These are phyloP conservation scores for Metarhizium robertsii DNA, from an alignment of 2,329 filamentous ascomycete species.

Conservation along the genomic window DNA sequence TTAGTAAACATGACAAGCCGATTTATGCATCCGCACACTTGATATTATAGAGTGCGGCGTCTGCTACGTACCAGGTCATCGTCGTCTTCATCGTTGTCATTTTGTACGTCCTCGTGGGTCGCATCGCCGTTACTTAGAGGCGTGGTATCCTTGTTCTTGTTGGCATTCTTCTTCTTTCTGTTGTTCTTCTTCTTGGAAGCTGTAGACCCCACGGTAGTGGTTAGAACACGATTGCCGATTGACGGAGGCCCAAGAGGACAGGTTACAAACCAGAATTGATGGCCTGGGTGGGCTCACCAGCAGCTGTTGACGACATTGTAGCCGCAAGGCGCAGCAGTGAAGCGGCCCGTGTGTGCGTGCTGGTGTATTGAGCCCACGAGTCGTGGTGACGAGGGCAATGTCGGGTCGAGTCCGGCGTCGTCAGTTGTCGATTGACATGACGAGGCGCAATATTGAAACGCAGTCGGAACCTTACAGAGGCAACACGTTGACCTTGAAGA, in stretches of 20 bases:
- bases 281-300: slow-evolving; percentile 24
- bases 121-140: slow-evolving; percentile 24
- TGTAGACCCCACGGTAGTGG: slow-evolving; percentile 16
- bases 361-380: slow-evolving; percentile 10
- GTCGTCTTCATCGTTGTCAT: slow-evolving; percentile 34
- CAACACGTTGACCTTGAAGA: neutral
- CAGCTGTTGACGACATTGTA: slow-evolving; percentile 31
- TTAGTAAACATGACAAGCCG: slow-evolving; percentile 6
- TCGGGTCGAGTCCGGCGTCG: slow-evolving; percentile 1
- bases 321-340: slow-evolving; percentile 6
- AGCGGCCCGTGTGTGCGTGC: slow-evolving; percentile 3
- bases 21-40: neutral
- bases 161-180: slow-evolving; percentile 50
- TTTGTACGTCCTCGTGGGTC: slow-evolving; percentile 23
- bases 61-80: slow-evolving; percentile 19
- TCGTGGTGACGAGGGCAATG: slow-evolving; percentile 8
- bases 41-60: neutral
- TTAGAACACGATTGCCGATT: slow-evolving; percentile 21
- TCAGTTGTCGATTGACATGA: neutral
- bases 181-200: slow-evolving; percentile 47
- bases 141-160: slow-evolving; percentile 34
- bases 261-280: slow-evolving; percentile 25
- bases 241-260: neutral
- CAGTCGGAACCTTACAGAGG: neutral
- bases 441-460: neutral